These are phyloP conservation scores for Dichotomocladium elegans DNA, from an alignment of 371 early-diverging fungal species.

Conservation along the genomic window DNA sequence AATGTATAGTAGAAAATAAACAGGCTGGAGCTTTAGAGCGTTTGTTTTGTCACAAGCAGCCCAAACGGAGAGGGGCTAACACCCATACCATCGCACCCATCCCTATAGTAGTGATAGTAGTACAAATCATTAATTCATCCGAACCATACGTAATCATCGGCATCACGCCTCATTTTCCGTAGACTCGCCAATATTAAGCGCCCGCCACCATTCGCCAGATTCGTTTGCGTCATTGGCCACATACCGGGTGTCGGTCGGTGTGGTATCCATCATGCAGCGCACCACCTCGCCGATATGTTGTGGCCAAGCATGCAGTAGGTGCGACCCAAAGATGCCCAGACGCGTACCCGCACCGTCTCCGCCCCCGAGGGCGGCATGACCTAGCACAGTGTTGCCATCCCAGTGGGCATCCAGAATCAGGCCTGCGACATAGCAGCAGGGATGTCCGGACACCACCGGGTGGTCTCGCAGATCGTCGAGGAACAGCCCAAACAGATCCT, in stretches of 20 bases:
- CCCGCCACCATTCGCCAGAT: constrained; percentile 53
- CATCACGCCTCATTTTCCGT: constrained; percentile 49
- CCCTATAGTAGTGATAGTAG: neutral
- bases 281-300: constrained; percentile 56
- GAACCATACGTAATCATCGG: constrained; percentile 37
- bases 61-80: too few species aligned
- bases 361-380: constrained; percentile 70
- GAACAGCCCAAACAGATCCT: constrained; percentile 44
- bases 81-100: constrained; percentile 7
- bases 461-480: constrained; percentile 40
- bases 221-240: constrained; percentile 61
- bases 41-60: neutral
- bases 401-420: constrained; percentile 58
- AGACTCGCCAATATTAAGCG: constrained; percentile 63
- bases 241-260: constrained; percentile 48
- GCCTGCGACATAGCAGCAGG: constrained; percentile 45
- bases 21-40: too few species aligned
- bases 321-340: constrained; percentile 70
- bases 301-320: constrained; percentile 64
- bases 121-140: neutral
- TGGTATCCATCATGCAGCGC: constrained; percentile 49
- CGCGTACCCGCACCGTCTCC: constrained; percentile 33
- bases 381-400: constrained; percentile 52
- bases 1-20: neutral
- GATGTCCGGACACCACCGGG: constrained; percentile 31